Evolutionary conservation across 345 rosid genomes (phyloP).

Genomic region (Angophora floribunda): DNA sequence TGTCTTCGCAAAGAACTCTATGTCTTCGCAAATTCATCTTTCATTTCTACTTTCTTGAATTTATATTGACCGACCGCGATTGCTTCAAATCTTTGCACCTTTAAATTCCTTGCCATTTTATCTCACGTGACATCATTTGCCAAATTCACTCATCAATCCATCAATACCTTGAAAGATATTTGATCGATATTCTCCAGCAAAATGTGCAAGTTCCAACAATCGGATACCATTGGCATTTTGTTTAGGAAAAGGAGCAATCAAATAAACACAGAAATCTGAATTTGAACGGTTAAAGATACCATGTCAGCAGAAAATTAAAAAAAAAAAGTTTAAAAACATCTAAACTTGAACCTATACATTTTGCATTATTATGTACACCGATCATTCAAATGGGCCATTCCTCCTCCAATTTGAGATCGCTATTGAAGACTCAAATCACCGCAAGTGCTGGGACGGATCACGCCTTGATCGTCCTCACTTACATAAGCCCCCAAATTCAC

Average conservation of each 20-base stretch:
- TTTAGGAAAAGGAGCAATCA: background rate
- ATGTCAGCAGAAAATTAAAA: background rate
- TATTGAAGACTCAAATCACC: background rate
- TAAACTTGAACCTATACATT: background rate
- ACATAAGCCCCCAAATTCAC: conserved; percentile 64
- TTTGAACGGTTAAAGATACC: background rate
- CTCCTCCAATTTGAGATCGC: background rate
- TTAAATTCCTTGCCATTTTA: background rate
- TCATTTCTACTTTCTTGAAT: no score
- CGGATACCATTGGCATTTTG: background rate
- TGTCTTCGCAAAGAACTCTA: fast-evolving
- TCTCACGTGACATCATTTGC: no score
- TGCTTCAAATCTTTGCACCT: fast-evolving
- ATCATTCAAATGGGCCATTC: background rate
- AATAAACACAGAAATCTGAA: background rate
- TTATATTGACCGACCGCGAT: fast-evolving
- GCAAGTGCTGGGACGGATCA: background rate
- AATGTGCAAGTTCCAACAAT: background rate
- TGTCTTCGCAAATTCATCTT: fast-evolving
- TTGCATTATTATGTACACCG: background rate
- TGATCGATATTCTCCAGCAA: fast-evolving
- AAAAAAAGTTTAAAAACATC: fast-evolving
- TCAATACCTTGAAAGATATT: background rate
- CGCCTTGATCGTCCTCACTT: conserved; percentile 9
- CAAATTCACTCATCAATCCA: background rate